These are phyloP conservation scores for Entrophospora sp. DNA, from an alignment of 192 early-diverging fungal species.

Conservation along the genomic window DNA sequence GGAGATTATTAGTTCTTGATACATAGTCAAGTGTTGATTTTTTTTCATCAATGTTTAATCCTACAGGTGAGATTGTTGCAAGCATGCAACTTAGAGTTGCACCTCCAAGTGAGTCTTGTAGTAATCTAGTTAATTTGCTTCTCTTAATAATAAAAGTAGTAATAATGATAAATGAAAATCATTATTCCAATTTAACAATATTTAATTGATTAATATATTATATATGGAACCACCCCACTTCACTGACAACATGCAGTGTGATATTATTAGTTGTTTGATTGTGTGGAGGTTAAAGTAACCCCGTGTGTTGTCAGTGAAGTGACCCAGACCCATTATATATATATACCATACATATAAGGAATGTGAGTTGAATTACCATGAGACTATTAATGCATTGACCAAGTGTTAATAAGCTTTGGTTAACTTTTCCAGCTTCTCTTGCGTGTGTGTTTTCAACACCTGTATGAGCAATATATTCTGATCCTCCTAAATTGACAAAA, in stretches of 20 bases:
- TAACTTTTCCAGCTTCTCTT: no score
- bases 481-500: conserved; percentile 91
- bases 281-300: no score
- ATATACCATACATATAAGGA: conserved; percentile 51
- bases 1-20: conserved; percentile 63
- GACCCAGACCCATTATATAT: no score
- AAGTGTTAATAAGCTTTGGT: no score
- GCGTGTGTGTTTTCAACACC: conserved; percentile 76
- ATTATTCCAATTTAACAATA: background rate
- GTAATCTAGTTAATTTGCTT: no score
- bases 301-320: no score
- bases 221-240: no score
- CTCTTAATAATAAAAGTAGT: conserved; percentile 83
- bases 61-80: conserved; percentile 79
- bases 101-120: conserved; percentile 89
- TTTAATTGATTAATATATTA: background rate
- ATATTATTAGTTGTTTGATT: no score
- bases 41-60: conserved; percentile 52
- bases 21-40: no score
- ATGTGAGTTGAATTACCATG: no score
- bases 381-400: no score
- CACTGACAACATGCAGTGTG: no score
- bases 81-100: conserved; percentile 93
- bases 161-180: conserved; percentile 24
- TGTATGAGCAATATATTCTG: conserved; percentile 85